Percentiles rank a stretch among this genome's conserved stretches.
Evolutionary conservation across 106 monocot species (phyloP).

Genomic region (Narthecium ossifragum): DNA sequence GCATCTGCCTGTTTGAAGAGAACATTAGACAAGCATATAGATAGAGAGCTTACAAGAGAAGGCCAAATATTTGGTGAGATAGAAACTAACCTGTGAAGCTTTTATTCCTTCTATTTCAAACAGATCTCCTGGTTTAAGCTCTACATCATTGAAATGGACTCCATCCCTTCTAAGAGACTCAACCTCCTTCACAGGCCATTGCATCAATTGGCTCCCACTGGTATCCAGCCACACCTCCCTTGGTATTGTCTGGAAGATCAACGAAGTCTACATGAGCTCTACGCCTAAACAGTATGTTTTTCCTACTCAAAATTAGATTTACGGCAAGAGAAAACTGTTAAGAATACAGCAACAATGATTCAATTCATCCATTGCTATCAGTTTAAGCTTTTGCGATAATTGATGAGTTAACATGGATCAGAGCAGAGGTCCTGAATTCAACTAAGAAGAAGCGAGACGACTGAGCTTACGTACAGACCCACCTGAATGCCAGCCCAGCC

Average conservation of each 20-base stretch:
- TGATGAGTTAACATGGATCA: background rate
- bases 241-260: constrained; percentile 43
- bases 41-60: background rate
- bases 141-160: constrained; percentile 16
- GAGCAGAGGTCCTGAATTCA: background rate
- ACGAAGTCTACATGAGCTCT: too few relatives aligned
- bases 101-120: constrained; percentile 35
- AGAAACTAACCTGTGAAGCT: constrained; percentile 34
- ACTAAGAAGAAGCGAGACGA: background rate
- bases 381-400: too few relatives aligned
- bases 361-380: too few relatives aligned
- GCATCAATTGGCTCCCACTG: constrained; percentile 43
- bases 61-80: background rate
- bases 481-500: constrained; percentile 95
- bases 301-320: too few relatives aligned
- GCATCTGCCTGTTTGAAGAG: constrained; percentile 52
- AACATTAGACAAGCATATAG: background rate
- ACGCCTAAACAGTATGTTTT: too few relatives aligned
- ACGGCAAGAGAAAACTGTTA: too few relatives aligned
- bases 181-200: constrained; percentile 78
- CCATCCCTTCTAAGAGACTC: constrained; percentile 47
- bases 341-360: background rate
- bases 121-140: constrained; percentile 18
- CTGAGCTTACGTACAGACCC: background rate
- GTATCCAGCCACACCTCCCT: constrained; percentile 60